Evolutionary conservation across 257 asterid species (phyloP).

Genomic region (Fraxinus americana): DNA sequence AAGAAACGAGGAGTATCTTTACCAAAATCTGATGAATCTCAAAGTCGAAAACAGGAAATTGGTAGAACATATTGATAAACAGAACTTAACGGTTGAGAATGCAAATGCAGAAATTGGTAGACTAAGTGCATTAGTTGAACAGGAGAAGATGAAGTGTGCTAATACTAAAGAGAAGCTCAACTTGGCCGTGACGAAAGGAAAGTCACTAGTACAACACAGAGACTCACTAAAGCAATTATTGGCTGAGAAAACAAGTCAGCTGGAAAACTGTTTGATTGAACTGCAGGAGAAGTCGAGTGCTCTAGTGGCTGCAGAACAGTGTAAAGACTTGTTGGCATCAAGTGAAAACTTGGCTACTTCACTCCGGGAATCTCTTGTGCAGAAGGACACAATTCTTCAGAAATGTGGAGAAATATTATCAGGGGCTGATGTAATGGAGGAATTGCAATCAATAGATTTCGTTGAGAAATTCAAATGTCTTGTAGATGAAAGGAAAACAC

Average conservation of each 20-base stretch:
- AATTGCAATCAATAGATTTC: slow-evolving; percentile 52
- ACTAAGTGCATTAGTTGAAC: slow-evolving; percentile 71
- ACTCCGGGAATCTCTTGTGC: slow-evolving; percentile 64
- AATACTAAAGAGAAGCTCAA: slow-evolving; percentile 93
- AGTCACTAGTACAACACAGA: slow-evolving; percentile 91
- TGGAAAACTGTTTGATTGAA: slow-evolving; percentile 59
- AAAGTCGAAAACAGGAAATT: slow-evolving; percentile 57
- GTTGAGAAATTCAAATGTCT: slow-evolving; percentile 66
- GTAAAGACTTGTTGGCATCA: slow-evolving; percentile 49
- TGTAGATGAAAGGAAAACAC: slow-evolving; percentile 58
- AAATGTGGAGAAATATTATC: slow-evolving; percentile 69
- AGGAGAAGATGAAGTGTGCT: slow-evolving; percentile 68
- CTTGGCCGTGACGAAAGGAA: slow-evolving; percentile 97
- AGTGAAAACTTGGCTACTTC: slow-evolving; percentile 54
- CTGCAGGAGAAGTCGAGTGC: slow-evolving; percentile 76
- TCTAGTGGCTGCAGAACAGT: slow-evolving; percentile 65
- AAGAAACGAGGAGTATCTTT: slow-evolving; percentile 54
- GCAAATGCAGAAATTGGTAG: slow-evolving; percentile 61
- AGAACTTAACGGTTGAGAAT: slow-evolving; percentile 52
- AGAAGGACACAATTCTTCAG: slow-evolving; percentile 61
- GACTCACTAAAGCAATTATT: slow-evolving; percentile 78
- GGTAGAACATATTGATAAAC: slow-evolving; percentile 61
- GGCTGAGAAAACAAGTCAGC: slow-evolving; percentile 72
- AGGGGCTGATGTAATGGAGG: slow-evolving; percentile 44
- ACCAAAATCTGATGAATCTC: slow-evolving; percentile 50